Evolutionary conservation across 306 rosid genomes (phyloP).

Genomic region (Trifolium dubium): DNA sequence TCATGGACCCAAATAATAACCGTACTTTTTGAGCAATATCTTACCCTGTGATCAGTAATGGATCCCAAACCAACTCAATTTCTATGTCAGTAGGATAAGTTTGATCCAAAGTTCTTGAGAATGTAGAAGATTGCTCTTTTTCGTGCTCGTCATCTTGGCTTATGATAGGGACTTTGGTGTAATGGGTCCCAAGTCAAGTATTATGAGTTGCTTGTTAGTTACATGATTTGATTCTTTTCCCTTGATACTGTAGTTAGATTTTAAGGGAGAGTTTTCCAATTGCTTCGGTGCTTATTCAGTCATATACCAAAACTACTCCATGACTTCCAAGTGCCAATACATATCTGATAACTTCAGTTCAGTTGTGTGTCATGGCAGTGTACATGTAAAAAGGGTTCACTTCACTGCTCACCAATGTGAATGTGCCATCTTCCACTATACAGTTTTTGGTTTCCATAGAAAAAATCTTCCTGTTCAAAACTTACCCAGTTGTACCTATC

Average conservation of each 20-base stretch:
- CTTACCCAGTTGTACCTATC: background rate
- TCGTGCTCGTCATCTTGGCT: slow-evolving; percentile 10
- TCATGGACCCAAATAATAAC: background rate
- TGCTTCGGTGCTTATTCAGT: background rate
- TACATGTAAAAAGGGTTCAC: background rate
- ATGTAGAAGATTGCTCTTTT: slow-evolving; percentile 10
- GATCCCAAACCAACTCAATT: slow-evolving; percentile 6
- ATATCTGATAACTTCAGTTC: slow-evolving; percentile 18
- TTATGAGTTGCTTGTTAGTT: background rate
- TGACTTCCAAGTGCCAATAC: background rate
- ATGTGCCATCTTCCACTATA: slow-evolving; percentile 12
- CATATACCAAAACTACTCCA: background rate
- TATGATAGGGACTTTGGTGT: background rate
- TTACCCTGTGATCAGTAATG: background rate
- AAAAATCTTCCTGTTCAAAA: slow-evolving; percentile 15
- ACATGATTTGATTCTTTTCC: background rate
- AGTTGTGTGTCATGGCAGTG: slow-evolving; percentile 28
- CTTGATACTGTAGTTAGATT: background rate
- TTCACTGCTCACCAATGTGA: background rate
- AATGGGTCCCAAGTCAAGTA: background rate
- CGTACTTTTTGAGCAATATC: background rate
- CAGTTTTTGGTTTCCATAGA: slow-evolving; percentile 8
- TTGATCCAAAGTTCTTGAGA: slow-evolving; percentile 5
- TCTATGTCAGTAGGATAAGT: background rate
- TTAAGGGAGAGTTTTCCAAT: background rate